These are phyloP conservation scores for Talaromyces islandicus DNA, from an alignment of 2,329 filamentous ascomycete species.

Conservation along the genomic window DNA sequence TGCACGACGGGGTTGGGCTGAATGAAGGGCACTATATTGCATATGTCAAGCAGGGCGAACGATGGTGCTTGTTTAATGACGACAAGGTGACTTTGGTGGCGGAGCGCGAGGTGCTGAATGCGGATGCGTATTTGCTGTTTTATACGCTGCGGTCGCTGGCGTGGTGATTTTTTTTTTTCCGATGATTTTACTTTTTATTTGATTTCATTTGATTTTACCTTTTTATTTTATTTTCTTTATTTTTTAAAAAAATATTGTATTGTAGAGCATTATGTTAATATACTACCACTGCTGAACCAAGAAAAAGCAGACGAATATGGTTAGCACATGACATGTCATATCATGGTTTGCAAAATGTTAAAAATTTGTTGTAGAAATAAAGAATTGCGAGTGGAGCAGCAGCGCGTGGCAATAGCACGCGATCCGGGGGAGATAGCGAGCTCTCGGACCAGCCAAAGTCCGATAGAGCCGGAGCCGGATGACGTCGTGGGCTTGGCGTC, in stretches of 20 bases:
- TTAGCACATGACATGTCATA: no score
- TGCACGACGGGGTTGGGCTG: constrained; percentile 79
- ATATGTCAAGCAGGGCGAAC: constrained; percentile 76
- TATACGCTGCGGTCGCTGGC: constrained; percentile 49
- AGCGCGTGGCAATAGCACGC: not conserved
- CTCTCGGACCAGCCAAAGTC: not conserved
- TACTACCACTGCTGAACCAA: no score
- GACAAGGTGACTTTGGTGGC: constrained; percentile 81
- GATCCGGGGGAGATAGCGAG: not conserved
- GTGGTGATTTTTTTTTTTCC: not conserved
- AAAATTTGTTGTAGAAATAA: not conserved
- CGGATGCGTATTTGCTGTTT: constrained; percentile 86
- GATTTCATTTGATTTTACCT: no score
- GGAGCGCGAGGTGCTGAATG: constrained; percentile 76
- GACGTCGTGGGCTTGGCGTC: not conserved
- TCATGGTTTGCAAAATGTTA: no score
- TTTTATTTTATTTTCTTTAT: not conserved
- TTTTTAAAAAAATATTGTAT: not conserved
- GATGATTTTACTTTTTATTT: no score
- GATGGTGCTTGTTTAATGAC: constrained; percentile 97
- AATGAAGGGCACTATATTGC: constrained; percentile 89
- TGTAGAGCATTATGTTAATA: not conserved
- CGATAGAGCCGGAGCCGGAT: not conserved
- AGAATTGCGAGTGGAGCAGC: not conserved
- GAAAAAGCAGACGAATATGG: no score